Evolutionary conservation across 2,329 filamentous ascomycete genomes (phyloP).

Genomic region (Grosmannia penicillata): DNA sequence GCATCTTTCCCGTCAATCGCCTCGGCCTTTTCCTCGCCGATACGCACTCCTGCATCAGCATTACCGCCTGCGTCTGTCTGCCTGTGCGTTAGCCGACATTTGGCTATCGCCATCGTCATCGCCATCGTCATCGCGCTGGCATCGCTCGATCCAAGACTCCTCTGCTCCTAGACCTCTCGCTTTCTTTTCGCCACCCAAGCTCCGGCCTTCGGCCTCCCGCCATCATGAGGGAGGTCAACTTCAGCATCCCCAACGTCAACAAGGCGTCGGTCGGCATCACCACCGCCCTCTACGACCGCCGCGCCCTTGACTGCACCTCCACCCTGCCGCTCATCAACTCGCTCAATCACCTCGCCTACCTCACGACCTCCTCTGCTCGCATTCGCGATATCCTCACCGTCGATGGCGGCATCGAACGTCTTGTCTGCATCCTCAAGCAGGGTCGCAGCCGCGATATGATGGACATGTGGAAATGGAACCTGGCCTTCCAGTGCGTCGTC

Average conservation of each 20-base stretch:
- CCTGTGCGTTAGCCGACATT: too few species aligned
- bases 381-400: conserved; percentile 97
- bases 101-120: too few species aligned
- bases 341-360: conserved; percentile 93
- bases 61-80: too few species aligned
- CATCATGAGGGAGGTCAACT: conserved; percentile 95
- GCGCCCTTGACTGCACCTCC: conserved; percentile 94
- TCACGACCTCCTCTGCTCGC: conserved; percentile 92
- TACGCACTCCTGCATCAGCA: too few species aligned
- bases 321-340: conserved; percentile 97
- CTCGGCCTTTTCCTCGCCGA: too few species aligned
- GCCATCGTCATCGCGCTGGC: neutral
- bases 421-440: conserved; percentile 96
- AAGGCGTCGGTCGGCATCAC: conserved; percentile 95
- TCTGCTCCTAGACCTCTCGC: too few species aligned
- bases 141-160: too few species aligned
- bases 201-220: neutral
- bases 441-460: conserved; percentile 96
- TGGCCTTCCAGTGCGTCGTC: conserved; percentile 97
- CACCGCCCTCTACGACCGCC: conserved; percentile 91
- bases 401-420: conserved; percentile 91
- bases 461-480: conserved; percentile 99
- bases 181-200: neutral
- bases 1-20: too few species aligned
- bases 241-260: conserved; percentile 98